Evolutionary conservation across 306 rosid genomes (phyloP), one percentile per base, ranked within the genome.

Genomic region (Castanopsis chinensis): DNA sequence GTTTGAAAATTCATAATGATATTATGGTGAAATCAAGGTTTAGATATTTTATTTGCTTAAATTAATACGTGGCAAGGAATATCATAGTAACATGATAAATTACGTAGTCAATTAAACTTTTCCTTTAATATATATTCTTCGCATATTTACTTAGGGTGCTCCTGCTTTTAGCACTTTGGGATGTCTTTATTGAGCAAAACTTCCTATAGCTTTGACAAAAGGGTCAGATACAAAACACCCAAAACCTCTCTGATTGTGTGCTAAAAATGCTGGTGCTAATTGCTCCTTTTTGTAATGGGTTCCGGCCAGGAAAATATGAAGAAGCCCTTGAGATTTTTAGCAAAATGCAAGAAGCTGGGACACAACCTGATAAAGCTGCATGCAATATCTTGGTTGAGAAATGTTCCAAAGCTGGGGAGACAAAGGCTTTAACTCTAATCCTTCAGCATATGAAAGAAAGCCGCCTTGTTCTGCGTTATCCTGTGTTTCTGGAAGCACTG

Each of bases 281-380:
- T 72, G 15, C 54, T 75, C 21, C 77, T 76, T 35, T 64, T 72
- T 84, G 30, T 80, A 72, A 49, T 77, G 81, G 45, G 52, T 78
- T 86, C 60, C 88, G 92, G 96, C 60, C 88, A 94, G 96, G 90
- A 57, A 92, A 90, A 83, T 85, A 87, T 84, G 74, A 78, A 65
- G 97, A 94, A 85, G 96, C 96, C 80, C 85, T 89, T 35, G 97
- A 90, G 73, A 88, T 94, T 64, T 94, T 94, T 76, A 77, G 64
- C 77, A 79, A 84, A 79, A 90, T 92, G 94, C 98, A 87, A 83
- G 97, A 92, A 76, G 93, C 96, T 72, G 91, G 87, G 73, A 87
- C 80, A 51, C 86, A 87, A 32, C 98, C 98, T 77, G 97, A 90
- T 82, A 94, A 92, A 88, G 94, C 93, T 32, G 92, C 96, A 13